Evolutionary conservation across 495 filamentous ascomycete species (phyloP).

Genomic region (Pseudomonodictys pantanalensis): DNA sequence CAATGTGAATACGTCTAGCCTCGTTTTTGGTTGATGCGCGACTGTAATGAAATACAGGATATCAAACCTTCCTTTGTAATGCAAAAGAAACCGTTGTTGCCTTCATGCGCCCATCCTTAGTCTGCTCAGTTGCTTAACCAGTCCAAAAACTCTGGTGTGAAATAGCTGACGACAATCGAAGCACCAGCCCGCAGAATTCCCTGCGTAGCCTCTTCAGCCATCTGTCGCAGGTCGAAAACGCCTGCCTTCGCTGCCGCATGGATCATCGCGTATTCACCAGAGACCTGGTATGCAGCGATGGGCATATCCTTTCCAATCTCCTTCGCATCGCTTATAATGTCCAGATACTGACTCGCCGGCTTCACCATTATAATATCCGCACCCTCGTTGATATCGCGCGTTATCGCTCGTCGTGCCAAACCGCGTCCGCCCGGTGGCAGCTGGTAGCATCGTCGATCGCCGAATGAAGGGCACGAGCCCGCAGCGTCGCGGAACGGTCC

Average conservation of each 20-base stretch:
- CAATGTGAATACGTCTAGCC: too few species aligned
- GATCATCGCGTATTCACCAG: slow-evolving; percentile 97
- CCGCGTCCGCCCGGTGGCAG: slow-evolving; percentile 87
- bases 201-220: slow-evolving; percentile 92
- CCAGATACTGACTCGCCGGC: slow-evolving; percentile 87
- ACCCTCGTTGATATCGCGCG: slow-evolving; percentile 84
- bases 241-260: slow-evolving; percentile 93
- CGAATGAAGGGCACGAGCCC: slow-evolving; percentile 86
- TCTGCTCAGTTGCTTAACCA: slow-evolving; percentile 59
- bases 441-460: slow-evolving; percentile 94
- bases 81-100: too few species aligned
- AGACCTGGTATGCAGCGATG: slow-evolving; percentile 92
- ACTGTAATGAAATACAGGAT: too few species aligned
- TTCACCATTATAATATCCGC: slow-evolving; percentile 99
- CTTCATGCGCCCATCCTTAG: too few species aligned
- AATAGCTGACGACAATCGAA: slow-evolving; percentile 88
- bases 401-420: slow-evolving; percentile 88
- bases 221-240: slow-evolving; percentile 93
- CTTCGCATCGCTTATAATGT: slow-evolving; percentile 95
- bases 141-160: slow-evolving; percentile 88
- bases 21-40: too few species aligned
- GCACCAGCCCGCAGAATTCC: slow-evolving; percentile 91
- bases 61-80: too few species aligned
- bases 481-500: slow-evolving; percentile 96
- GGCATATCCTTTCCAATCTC: slow-evolving; percentile 87